Evolutionary conservation across 225 moss, liverwort and hornwort species (phyloP).

Genomic region (Sphagnum contortum): DNA sequence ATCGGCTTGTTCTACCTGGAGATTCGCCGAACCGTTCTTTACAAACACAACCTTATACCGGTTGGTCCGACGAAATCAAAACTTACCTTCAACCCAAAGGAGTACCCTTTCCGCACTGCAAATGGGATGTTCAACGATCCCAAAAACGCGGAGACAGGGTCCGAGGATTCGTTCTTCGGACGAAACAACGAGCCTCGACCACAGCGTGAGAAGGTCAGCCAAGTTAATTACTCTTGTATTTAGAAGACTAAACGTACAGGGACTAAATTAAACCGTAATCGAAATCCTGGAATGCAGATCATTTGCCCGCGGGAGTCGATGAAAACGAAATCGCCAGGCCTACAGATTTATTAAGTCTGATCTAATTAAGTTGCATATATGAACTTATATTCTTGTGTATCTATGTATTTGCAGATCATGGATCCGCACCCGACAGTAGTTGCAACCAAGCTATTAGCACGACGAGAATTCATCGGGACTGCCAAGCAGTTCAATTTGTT

Average conservation of each 20-base stretch:
- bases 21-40: constrained; percentile 35
- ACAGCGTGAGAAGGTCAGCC: constrained; percentile 16
- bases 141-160: neutral
- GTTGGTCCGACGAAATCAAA: constrained; percentile 16
- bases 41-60: constrained; percentile 52
- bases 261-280: neutral
- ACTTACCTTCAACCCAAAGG: neutral
- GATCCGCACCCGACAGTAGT: constrained; percentile 45
- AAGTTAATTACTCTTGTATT: neutral
- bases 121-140: neutral
- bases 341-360: neutral
- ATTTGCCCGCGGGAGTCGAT: neutral
- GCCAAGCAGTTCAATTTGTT: constrained; percentile 44
- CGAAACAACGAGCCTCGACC: constrained; percentile 19
- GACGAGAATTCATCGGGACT: constrained; percentile 16
- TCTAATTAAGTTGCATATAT: neutral
- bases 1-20: constrained; percentile 37
- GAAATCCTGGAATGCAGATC: too few species aligned
- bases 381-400: neutral
- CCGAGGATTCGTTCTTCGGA: constrained; percentile 32
- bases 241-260: neutral
- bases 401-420: constrained; percentile 19
- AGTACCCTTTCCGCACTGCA: neutral
- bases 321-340: neutral
- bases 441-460: constrained; percentile 38